Base-by-base conservation (phyloP, 345 rosid genomes). In the Corchorus capsularis region DNA sequence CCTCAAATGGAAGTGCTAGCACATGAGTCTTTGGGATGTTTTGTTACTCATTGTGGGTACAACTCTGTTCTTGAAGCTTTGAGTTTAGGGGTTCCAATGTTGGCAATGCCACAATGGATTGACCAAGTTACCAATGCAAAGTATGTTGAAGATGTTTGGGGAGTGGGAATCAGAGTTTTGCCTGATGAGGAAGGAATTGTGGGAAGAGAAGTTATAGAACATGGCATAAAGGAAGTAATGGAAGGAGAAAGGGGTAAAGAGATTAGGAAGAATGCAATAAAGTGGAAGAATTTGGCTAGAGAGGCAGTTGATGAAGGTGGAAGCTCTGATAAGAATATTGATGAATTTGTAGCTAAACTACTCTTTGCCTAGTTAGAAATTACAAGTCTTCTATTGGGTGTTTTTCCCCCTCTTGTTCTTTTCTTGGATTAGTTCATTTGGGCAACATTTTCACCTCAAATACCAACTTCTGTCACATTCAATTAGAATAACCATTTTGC, bases 111-210 rank as follows among this genome's bases (percentile, higher is more conserved):
- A 0, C 86, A 78, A 62, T 80, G 86, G 84, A 59, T 76, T 1
- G 88, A 85, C 68, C 88, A 85, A 76, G 41, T 77, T 41, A 81
- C 84, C 0, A 85, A 83, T 32, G 79, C 88, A 12, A 80, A 85
- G 84, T 75, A 14, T n/a, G 73, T 80, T 17, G 82, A 73, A 76
- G 84, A 85, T 50, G 75, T 85, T 5, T 82, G 88, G 86, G 76
- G 46, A 50, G 52, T 71, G 0, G 88, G 88, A 43, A 72, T 80
- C 3, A 79, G 81, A 62, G 84, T 66, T 52, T 0, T 0, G 55
- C 41, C 41, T 10, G 41, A 75, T n/a, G 71, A 77, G 22, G 15
- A 73, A 13, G 84, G 80, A 4, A 4, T 72, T 27, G 27, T 27
- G 27, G 27, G 27, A 27, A 27, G 27, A 27, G 27, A 27, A 27